Base-by-base conservation (phyloP, 2,329 filamentous ascomycete species). In the Coniochaeta hoffmannii region DNA sequence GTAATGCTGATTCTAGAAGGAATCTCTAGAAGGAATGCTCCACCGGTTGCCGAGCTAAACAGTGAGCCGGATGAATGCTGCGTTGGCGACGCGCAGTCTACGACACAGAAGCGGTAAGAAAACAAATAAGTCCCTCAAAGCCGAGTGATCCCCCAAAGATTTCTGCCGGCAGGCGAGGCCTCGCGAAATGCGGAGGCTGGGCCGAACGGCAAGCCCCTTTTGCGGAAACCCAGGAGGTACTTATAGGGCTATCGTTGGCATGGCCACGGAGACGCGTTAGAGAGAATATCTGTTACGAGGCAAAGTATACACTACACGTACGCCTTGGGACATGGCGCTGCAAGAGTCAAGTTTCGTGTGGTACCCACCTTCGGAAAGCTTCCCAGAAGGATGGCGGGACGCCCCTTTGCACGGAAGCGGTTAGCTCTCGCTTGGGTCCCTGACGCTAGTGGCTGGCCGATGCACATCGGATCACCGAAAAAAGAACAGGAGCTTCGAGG, bases 281-380 rank as follows among this genome's bases (percentile, higher is more conserved):
- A 28, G 22, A 28, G 24, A 10, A 46, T 41, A 41, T 26, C 17
- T 46, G 41, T 41, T 28, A 46, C 24, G 41, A 46, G 11, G 9
- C 24, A 15, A 46, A 28, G 41, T 46, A 46, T 10, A 26, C 35
- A 17, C n/a, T n/a, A n/a, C 15, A 10, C 17, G 22, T 22, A n/a
- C 12, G n/a, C 34, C 34, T 35, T 14, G 32, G n/a, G 32, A 35
- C 6, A 35, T n/a, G 11, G 32, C 36, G 17, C 19, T 24, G 36
- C 36, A 41, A 41, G 41, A 46, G 41, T 46, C 41, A 46, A 9
- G 41, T 46, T 46, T 46, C 41, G 41, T 46, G 41, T 46, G 41
- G 41, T 46, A 46, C 41, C 41, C 41, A 46, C 41, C 26, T 12
- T 28, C 41, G 41, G 41, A 26, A n/a, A 46, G 41, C 41, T 46